Base-by-base conservation (phyloP, 192 early-diverging fungal species). In the Coemansia sp. region DNA sequence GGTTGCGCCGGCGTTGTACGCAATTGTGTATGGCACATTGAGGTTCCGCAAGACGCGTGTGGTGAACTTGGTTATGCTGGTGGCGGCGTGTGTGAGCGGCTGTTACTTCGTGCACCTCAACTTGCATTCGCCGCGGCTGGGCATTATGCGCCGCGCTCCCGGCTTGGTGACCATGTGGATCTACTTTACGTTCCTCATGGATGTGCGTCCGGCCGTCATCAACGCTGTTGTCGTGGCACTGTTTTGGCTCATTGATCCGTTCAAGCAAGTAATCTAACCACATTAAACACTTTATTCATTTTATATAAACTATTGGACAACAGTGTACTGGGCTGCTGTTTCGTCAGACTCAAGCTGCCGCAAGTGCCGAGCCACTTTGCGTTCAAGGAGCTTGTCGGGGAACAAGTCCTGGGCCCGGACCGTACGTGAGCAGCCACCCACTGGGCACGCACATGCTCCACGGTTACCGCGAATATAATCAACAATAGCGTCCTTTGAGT, bases 101-200 rank as follows among this genome's bases (percentile, higher is more conserved):
- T 83, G 84, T 47, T 88, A 87, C 59, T 85, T 90, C 57, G 49
- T 90, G 15, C 84, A 88, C 58, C 86, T 87, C 21, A 79, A 86
- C 64, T 60, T 82, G 58, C 77, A 87, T 32, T 84, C 89, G 5
- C 87, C 89, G 3, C 85, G 87, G 0, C 72, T 90, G 59, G 89
- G 89, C 6, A 85, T 87, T 58, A 90, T 90, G 89, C 73, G 85
- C 32, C 84, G 87, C 9, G 85, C 86, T 8, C 89, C 89, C 1
- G 89, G 89, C 4, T 70, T 90, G 43, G 85, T 87, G n/a, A 90
- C 89, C 14, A 73, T 90, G 39, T 86, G 87, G 74, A 82, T 90
- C 37, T 88, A 89, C 56, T 57, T 73, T 53, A 76, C 71, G 24
- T 73, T 82, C 35, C 60, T 76, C 23, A 63, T 70, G 70, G 74